Base-by-base conservation (phyloP, 2,329 filamentous ascomycete species). In the Fusarium caatingaense region DNA sequence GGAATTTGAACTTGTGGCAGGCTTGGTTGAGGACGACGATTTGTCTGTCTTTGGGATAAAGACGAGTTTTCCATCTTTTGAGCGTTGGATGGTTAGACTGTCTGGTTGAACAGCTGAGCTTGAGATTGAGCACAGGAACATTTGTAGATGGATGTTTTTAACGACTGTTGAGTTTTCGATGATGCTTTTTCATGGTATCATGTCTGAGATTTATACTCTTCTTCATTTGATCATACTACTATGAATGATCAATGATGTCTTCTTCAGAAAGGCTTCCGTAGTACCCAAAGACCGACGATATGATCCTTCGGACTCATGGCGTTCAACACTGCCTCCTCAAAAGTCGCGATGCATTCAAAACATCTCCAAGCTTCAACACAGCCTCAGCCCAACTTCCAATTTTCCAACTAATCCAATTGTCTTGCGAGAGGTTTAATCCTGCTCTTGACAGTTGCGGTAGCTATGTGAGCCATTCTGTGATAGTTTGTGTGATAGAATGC, bases 331-430 rank as follows among this genome's bases (percentile, higher is more conserved):
- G 53, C 53, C 53, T 56, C 42, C 4, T 49, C 21, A 9, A 27
- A 10, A 27, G 10, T 51, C 18, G 18, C 16, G 49, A 51, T 41
- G n/a, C 6, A n/a, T 40, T 27, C 32, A 15, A 21, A 15, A 3
- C 6, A 25, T n/a, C 4, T n/a, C 12, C 16, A 50, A 18, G 8
- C 18, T 34, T 41, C 16, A 41, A n/a, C 49, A 51, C 30, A 41
- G 49, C 49, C 49, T 51, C 49, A 41, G 32, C 9, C 23, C 18
- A 41, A 51, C 5, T 51, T 51, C 23, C 49, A 51, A 51, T 27
- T 21, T 5, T 5, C 11, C 10, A 51, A 27, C 32, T 20, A 10
- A 27, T 16, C 32, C 18, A 12, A 28, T 1, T 13, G 11, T 28
- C 28, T 12, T 6, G 28, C 28, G 28, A 13, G 28, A 28, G 12